phyloP scores from a whole-genome alignment of 2,329 filamentous ascomycete genomes.

The Colletotrichum kahawae region DNA sequence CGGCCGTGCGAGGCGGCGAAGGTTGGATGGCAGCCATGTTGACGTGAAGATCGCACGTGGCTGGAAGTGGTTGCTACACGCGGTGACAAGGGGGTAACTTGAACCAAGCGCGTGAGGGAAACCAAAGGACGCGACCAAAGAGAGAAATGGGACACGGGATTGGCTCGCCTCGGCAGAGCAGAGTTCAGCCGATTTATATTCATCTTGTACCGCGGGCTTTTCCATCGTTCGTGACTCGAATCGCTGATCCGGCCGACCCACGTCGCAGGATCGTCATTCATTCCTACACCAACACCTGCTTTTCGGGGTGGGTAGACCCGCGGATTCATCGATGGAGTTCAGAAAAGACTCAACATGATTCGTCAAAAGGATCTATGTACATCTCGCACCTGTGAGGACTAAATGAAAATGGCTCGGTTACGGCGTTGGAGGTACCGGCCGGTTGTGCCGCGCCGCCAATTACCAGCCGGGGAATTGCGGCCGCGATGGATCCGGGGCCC shows the following conservation, averaged over 20 bases:
- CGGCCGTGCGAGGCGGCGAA: neutral
- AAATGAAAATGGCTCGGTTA: neutral
- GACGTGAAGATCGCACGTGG: neutral
- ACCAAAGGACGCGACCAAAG: neutral
- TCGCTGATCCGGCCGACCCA: slow-evolving; percentile 3
- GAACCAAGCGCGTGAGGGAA: neutral
- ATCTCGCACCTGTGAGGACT: neutral
- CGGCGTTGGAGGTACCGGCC: neutral
- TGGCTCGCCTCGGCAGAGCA: neutral
- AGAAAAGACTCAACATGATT: slow-evolving; percentile 16
- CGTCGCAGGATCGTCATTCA: neutral
- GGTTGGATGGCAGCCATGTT: neutral
- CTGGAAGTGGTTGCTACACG: neutral
- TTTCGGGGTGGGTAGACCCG: neutral
- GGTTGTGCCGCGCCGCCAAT: neutral
- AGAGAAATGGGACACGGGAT: neutral
- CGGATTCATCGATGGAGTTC: neutral
- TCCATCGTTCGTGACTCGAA: neutral
- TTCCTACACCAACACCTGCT: neutral
- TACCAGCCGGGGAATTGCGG: neutral
- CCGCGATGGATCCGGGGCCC: neutral
- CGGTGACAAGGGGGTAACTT: neutral
- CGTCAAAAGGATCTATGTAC: neutral
- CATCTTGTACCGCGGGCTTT: neutral
- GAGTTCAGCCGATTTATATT: slow-evolving; percentile 4